Evolutionary conservation across 768 basidiomycete species (phyloP).

Genomic region (Pisolithus albus): DNA sequence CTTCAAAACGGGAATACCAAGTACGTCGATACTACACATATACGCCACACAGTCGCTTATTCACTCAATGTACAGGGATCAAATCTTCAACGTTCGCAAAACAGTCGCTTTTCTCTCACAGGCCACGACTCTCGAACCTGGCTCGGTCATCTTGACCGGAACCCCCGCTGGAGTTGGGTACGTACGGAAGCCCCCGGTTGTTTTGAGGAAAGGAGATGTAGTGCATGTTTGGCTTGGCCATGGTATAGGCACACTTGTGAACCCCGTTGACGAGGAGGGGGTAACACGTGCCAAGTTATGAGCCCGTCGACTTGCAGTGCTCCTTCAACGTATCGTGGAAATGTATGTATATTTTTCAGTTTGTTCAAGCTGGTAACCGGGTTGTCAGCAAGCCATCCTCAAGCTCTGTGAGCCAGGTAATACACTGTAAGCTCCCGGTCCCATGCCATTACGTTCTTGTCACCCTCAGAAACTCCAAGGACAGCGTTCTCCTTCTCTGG

Average conservation of each 20-base stretch:
- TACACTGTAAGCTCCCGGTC: too few relatives aligned
- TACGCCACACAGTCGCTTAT: neutral
- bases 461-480: too few relatives aligned
- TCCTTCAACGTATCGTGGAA: too few relatives aligned
- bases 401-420: too few relatives aligned
- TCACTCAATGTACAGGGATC: neutral
- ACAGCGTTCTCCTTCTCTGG: too few relatives aligned
- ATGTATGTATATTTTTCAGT: too few relatives aligned
- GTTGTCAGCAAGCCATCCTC: too few relatives aligned
- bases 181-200: conserved; percentile 60
- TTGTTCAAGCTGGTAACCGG: too few relatives aligned
- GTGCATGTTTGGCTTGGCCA: conserved; percentile 58
- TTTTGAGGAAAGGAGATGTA: conserved; percentile 67
- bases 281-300: conserved; percentile 37
- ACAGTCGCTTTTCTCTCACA: conserved; percentile 79
- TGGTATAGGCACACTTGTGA: conserved; percentile 71
- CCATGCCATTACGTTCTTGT: too few relatives aligned
- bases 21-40: conserved; percentile 29
- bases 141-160: conserved; percentile 77
- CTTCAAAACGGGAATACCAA: conserved; percentile 76
- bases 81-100: conserved; percentile 41
- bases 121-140: conserved; percentile 75
- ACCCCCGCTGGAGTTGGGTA: conserved; percentile 82
- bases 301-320: neutral
- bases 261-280: conserved; percentile 68